These are phyloP conservation scores for Globisporangium orthogonon DNA, from an alignment of 352 stramenopile species.

Conservation along the genomic window DNA sequence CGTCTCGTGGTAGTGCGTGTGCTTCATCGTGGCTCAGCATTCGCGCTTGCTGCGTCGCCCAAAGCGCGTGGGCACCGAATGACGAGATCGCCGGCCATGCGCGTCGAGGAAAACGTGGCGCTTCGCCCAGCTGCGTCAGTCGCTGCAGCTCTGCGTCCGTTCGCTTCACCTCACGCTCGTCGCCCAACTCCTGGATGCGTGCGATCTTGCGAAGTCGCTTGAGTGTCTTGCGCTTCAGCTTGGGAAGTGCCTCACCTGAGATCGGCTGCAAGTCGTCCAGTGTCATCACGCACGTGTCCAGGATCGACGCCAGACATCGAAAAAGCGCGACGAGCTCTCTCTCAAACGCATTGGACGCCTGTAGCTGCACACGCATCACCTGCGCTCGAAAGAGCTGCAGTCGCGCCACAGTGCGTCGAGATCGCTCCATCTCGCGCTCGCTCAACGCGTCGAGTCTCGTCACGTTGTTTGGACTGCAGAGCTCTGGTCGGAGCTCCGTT, in stretches of 20 bases:
- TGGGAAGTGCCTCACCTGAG: constrained; percentile 32
- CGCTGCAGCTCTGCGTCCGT: constrained; percentile 38
- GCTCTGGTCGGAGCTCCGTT: constrained; percentile 50
- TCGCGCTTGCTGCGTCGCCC: constrained; percentile 17
- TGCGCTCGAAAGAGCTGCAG: constrained; percentile 24
- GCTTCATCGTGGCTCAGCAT: constrained; percentile 14
- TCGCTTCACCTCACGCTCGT: constrained; percentile 44
- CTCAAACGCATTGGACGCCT: constrained; percentile 35
- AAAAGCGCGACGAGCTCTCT: constrained; percentile 39
- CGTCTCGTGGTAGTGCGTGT: constrained; percentile 13
- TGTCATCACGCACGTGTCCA: constrained; percentile 61
- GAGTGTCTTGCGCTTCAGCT: constrained; percentile 66
- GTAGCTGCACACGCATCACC: constrained; percentile 27
- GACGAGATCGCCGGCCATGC: constrained; percentile 36
- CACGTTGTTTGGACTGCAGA: constrained; percentile 70
- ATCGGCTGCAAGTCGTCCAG: constrained; percentile 48
- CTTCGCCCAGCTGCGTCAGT: constrained; percentile 35
- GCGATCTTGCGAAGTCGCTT: constrained; percentile 59
- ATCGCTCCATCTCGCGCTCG: constrained; percentile 39
- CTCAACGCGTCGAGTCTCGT: constrained; percentile 44
- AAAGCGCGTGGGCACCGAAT: constrained; percentile 30
- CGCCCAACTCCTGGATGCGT: constrained; percentile 45
- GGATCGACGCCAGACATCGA: constrained; percentile 29
- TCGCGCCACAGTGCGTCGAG: constrained; percentile 20
- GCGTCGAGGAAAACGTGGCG: constrained; percentile 41